A percentile compares a stretch with the other conserved stretches of the same genome.
Conservation (phyloP, 176 grass and related monocot species). For the Paspalum vaginatum region DNA sequence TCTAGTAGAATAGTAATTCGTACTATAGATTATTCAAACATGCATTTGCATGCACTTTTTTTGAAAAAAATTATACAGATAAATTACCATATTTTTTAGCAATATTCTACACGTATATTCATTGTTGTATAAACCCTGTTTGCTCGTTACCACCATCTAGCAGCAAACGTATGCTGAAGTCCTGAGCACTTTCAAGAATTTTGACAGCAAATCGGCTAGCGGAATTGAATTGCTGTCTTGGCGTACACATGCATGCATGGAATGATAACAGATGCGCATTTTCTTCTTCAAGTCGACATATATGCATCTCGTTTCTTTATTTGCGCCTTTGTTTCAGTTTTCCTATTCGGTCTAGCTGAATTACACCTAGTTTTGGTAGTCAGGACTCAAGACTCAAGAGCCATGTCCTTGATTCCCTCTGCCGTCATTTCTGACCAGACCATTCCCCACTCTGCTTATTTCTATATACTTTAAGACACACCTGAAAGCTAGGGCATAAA, state of each 20-base stretch:
- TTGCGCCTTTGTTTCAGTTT: slow-evolving; percentile 7
- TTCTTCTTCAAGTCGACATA: background rate
- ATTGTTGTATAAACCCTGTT: background rate
- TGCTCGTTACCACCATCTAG: background rate
- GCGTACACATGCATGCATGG: slow-evolving; percentile 17
- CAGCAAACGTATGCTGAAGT: background rate
- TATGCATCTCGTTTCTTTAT: background rate
- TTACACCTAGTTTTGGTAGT: background rate
- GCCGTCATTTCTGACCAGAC: slow-evolving; percentile 46
- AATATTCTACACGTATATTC: background rate
- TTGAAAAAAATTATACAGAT: background rate
- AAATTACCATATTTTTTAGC: background rate
- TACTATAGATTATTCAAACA: background rate
- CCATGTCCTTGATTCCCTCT: slow-evolving; percentile 29
- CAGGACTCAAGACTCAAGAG: slow-evolving; percentile 2
- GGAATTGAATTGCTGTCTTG: background rate
- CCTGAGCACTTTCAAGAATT: background rate
- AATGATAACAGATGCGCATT: slow-evolving; percentile 12
- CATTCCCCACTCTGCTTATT: background rate
- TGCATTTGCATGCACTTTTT: background rate
- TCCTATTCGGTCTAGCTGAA: background rate
- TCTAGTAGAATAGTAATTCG: background rate
- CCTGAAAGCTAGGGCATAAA: background rate
- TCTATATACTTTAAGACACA: background rate
- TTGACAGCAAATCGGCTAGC: background rate